Conservation (phyloP, 2,329 filamentous ascomycete genomes). For the Scedosporium dehoogii region DNA sequence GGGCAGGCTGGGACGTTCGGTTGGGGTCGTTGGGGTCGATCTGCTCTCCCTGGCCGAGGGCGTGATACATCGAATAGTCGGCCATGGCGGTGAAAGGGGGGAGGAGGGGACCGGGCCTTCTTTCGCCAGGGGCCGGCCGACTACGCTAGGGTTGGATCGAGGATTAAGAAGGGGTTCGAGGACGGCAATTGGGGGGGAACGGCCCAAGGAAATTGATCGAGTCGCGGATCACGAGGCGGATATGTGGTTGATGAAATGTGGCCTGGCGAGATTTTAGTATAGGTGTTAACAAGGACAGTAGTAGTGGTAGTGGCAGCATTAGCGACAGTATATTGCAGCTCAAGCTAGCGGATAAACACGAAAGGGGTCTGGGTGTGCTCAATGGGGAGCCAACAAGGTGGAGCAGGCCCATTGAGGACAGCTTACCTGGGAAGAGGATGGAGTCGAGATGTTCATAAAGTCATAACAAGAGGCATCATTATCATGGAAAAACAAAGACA, state of each 20-base stretch:
- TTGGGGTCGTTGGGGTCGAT: constrained; percentile 45
- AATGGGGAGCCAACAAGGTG: neutral
- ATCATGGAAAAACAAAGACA: neutral
- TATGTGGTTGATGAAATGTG: neutral
- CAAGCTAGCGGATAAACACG: no score
- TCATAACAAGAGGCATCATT: constrained; percentile 2
- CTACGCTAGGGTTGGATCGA: neutral
- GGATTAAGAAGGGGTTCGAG: neutral
- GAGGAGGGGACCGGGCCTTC: neutral
- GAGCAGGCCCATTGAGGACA: no score
- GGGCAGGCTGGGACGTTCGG: constrained; percentile 37
- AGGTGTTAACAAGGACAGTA: neutral
- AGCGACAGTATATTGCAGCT: neutral
- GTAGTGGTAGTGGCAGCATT: neutral
- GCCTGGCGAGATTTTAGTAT: neutral
- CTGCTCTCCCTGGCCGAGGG: constrained; percentile 45
- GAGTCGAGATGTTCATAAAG: constrained; percentile 1
- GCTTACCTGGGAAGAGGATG: neutral
- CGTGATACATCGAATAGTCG: constrained; percentile 45
- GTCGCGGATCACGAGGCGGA: neutral
- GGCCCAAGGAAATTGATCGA: neutral
- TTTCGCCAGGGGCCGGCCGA: neutral
- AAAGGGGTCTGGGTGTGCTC: neutral
- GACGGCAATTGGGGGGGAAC: neutral
- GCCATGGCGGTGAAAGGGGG: constrained; percentile 29